Base-by-base conservation (phyloP, 306 rosid species). In the Mucuna pruriens region DNA sequence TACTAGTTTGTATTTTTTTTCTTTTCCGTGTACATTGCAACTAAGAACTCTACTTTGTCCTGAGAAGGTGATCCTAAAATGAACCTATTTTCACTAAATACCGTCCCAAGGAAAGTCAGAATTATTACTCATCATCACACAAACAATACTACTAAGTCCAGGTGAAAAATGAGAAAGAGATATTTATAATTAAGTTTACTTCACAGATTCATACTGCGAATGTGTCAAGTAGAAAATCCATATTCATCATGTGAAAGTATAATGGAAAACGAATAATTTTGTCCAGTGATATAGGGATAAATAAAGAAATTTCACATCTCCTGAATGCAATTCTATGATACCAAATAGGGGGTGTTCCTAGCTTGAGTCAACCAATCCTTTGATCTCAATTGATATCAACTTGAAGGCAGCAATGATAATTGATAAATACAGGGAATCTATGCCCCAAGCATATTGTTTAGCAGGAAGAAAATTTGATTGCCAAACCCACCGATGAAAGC, bases 281-380 rank as follows among this genome's bases (percentile, higher is more conserved):
- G 23, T 26, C 45, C 25, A 40, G 31, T 40, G 40, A 42, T 74
- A 64, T 38, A 40, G 29, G 44, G 17, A 75, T 29, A 54, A 54
- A 64, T 17, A 52, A n/a, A 42, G 61, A 82, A 82, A 42, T 22
- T 40, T 66, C 76, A 66, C 17, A 54, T 34, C 5, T 69, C 54
- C 67, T 46, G 66, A 10, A 54, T 76, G 57, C 66, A 16, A 57
- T 58, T 67, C 66, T 45, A 67, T 2, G 65, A 38, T 44, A 78
- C 62, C 40, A 42, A 82, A 75, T 60, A 49, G 19, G 2, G 64
- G 49, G 49, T 29, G 44, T 74, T 81, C 58, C 58, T 49, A 81
- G 69, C 36, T 49, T 5, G 7, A 38, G 68, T 52, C 70, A 74
- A 65, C 4, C 58, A 64, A 63, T 51, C 36, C 22, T 45, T 63